Conservation (phyloP, 2,329 filamentous ascomycete species). For the Cordyceps pruinosa region DNA sequence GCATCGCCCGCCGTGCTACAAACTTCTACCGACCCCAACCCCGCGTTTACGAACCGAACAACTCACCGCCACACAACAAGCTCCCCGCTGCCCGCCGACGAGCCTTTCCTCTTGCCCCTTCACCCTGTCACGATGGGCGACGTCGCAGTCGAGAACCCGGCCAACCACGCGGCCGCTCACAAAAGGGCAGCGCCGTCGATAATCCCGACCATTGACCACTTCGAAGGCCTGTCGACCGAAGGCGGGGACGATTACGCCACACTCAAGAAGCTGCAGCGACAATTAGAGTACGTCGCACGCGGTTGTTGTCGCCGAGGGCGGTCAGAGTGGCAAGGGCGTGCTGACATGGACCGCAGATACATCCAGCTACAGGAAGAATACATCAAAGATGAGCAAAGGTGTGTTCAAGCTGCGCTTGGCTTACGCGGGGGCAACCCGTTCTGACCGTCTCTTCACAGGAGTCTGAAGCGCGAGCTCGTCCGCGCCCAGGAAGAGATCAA, state of each 20-base stretch:
- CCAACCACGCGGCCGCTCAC: constrained; percentile 66
- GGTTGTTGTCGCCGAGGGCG: no score
- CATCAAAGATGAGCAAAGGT: constrained; percentile 99
- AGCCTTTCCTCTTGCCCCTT: no score
- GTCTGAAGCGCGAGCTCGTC: constrained; percentile 93
- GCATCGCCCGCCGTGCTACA: neutral
- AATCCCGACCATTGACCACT: constrained; percentile 83
- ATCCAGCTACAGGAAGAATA: constrained; percentile 99
- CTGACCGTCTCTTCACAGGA: constrained; percentile 49
- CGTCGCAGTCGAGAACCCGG: constrained; percentile 75
- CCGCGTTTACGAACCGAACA: no score
- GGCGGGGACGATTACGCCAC: constrained; percentile 89
- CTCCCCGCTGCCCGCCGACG: neutral
- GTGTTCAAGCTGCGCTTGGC: constrained; percentile 15
- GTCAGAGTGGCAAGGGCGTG: constrained; percentile 3
- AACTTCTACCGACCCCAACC: neutral
- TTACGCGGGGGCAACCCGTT: neutral
- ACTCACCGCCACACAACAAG: no score
- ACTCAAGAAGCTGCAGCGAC: constrained; percentile 92
- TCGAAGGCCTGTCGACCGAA: constrained; percentile 76
- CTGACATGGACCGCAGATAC: constrained; percentile 50
- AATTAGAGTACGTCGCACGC: constrained; percentile 66
- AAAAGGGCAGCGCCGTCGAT: constrained; percentile 73
- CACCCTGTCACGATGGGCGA: constrained; percentile 69
- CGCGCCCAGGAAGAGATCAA: constrained; percentile 99